Conservation (phyloP, 495 filamentous ascomycete genomes). For the Diplogelasinospora grovesii region DNA sequence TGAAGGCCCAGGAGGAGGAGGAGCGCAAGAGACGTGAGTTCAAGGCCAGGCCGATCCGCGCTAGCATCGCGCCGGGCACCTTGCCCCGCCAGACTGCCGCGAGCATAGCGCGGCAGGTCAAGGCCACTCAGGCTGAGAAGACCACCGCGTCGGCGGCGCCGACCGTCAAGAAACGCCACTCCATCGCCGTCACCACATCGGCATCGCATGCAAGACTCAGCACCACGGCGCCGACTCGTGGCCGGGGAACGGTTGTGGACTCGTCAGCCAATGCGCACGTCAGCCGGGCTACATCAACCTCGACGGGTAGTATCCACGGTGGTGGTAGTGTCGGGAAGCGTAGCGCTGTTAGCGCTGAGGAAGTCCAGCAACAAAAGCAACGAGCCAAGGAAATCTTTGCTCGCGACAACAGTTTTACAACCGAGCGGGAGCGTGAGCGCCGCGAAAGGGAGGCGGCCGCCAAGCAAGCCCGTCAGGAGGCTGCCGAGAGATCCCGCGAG, state of each 20-base stretch:
- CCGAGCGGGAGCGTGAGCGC: slow-evolving; percentile 45
- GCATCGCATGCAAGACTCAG: slow-evolving; percentile 2
- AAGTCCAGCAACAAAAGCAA: slow-evolving; percentile 42
- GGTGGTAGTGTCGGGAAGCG: slow-evolving; percentile 23
- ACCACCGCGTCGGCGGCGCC: slow-evolving; percentile 13
- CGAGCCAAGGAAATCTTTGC: slow-evolving; percentile 58
- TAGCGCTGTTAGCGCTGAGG: slow-evolving; percentile 41
- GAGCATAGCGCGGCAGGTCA: slow-evolving; percentile 51
- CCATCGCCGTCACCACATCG: slow-evolving; percentile 2
- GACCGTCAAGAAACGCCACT: slow-evolving; percentile 15
- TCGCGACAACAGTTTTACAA: slow-evolving; percentile 43
- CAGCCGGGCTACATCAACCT: slow-evolving; percentile 30
- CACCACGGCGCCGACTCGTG: slow-evolving; percentile 2
- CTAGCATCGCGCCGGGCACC: slow-evolving; percentile 28
- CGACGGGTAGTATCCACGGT: slow-evolving; percentile 29
- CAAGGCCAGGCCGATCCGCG: slow-evolving; percentile 56
- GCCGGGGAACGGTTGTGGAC: slow-evolving; percentile 12
- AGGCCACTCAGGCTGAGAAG: slow-evolving; percentile 16
- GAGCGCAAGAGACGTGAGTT: slow-evolving; percentile 52
- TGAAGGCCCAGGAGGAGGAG: slow-evolving; percentile 54
- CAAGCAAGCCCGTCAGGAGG: slow-evolving; percentile 52
- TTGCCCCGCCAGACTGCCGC: slow-evolving; percentile 48
- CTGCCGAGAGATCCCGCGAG: slow-evolving; percentile 61
- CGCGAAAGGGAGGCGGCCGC: slow-evolving; percentile 51
- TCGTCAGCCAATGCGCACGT: slow-evolving; percentile 13